Evolutionary conservation across 768 basidiomycete species (phyloP).

Genomic region (Auriscalpium vulgare): DNA sequence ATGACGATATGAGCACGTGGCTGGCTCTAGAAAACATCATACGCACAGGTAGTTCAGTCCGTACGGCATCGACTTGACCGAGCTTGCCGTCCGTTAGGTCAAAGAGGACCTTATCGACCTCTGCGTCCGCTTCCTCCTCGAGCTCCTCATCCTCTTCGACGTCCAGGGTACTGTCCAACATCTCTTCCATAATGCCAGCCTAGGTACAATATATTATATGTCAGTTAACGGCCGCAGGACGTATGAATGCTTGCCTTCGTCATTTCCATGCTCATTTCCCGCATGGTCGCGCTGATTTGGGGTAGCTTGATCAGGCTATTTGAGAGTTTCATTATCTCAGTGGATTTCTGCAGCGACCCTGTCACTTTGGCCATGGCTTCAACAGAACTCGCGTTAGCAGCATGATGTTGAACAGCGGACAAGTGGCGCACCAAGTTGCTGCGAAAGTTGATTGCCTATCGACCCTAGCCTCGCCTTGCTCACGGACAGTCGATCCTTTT

Average conservation of each 20-base stretch:
- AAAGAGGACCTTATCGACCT: slow-evolving; percentile 93
- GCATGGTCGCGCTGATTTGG: slow-evolving; percentile 87
- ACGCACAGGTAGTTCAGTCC: slow-evolving; percentile 70
- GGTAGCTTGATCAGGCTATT: slow-evolving; percentile 88
- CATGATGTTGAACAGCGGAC: not conserved
- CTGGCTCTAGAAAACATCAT: not conserved
- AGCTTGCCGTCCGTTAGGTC: slow-evolving; percentile 94
- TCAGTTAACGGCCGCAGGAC: not conserved
- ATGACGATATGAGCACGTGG: not conserved
- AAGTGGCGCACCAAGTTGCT: slow-evolving; percentile 75
- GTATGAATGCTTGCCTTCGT: slow-evolving; percentile 59
- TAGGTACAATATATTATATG: slow-evolving; percentile 24
- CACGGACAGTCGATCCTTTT: slow-evolving; percentile 86
- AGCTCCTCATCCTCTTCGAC: slow-evolving; percentile 92
- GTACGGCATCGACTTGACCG: slow-evolving; percentile 74
- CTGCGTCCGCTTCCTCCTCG: slow-evolving; percentile 93
- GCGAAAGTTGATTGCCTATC: slow-evolving; percentile 79
- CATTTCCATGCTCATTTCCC: slow-evolving; percentile 99
- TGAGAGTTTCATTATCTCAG: slow-evolving; percentile 98
- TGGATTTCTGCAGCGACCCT: slow-evolving; percentile 94
- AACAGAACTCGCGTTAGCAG: not conserved
- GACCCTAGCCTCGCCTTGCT: slow-evolving; percentile 91
- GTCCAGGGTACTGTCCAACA: slow-evolving; percentile 90
- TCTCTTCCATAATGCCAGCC: slow-evolving; percentile 98
- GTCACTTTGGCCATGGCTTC: slow-evolving; percentile 95